These are phyloP conservation scores for Ophiorrhiza pumila DNA, from an alignment of 257 asterid genomes.

Conservation along the genomic window DNA sequence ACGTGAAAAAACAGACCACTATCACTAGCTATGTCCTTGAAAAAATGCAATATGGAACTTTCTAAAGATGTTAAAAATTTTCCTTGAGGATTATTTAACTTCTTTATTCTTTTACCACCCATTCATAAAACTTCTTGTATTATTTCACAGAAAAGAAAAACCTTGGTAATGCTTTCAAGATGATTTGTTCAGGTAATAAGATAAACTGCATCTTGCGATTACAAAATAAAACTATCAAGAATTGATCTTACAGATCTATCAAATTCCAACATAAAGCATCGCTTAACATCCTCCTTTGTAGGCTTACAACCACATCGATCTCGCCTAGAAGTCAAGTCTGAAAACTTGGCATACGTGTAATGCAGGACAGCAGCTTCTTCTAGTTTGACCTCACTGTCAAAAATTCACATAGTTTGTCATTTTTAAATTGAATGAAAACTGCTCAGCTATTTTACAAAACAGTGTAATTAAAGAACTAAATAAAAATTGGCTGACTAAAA, in stretches of 20 bases:
- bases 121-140: too few species aligned
- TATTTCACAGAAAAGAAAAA: too few species aligned
- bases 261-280: constrained; percentile 71
- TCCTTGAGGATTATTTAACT: background rate
- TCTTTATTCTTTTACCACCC: background rate
- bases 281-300: constrained; percentile 52
- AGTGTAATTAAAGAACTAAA: background rate
- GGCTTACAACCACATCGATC: constrained; percentile 68
- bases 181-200: background rate
- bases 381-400: constrained; percentile 52
- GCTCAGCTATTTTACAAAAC: background rate
- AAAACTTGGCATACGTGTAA: constrained; percentile 58
- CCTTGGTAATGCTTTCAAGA: background rate
- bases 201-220: background rate
- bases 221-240: background rate
- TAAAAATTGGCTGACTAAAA: background rate
- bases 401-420: constrained; percentile 8
- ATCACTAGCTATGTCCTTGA: background rate
- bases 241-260: constrained; percentile 56
- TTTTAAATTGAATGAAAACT: background rate
- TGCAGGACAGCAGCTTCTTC: constrained; percentile 69
- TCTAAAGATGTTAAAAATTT: background rate
- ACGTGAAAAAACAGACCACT: background rate
- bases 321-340: constrained; percentile 65
- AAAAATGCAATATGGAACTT: background rate